Percentiles rank a stretch among this genome's conserved stretches.
phyloP scores from a whole-genome alignment of 768 basidiomycete species.

The Lactarius vividus region DNA sequence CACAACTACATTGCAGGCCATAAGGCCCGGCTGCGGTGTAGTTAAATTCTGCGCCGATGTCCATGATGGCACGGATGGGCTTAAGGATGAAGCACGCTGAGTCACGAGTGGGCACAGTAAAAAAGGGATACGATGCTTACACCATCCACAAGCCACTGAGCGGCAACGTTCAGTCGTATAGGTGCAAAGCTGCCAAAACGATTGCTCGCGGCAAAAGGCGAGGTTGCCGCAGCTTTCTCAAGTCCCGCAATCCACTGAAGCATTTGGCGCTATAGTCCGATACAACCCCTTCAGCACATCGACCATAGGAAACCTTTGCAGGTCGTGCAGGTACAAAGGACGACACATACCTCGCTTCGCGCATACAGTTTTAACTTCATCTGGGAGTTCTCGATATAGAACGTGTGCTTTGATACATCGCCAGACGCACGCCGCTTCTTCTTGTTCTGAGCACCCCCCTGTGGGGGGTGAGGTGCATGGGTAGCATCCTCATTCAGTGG shows the following conservation, averaged over 20 bases:
- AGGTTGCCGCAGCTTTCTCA: slow-evolving; percentile 71
- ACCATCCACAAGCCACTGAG: slow-evolving; percentile 98
- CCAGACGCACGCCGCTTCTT: slow-evolving; percentile 47
- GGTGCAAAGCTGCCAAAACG: slow-evolving; percentile 96
- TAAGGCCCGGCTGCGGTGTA: no score
- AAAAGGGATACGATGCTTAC: slow-evolving; percentile 44
- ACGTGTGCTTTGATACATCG: slow-evolving; percentile 89
- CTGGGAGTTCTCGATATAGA: slow-evolving; percentile 91
- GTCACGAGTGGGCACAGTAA: no score
- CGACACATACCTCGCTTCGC: slow-evolving; percentile 66
- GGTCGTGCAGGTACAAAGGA: background rate
- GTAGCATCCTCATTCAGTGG: slow-evolving; percentile 41
- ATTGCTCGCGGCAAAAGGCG: slow-evolving; percentile 76
- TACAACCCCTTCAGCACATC: background rate
- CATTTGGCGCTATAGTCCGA: slow-evolving; percentile 74
- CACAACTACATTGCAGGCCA: no score
- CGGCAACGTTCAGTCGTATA: slow-evolving; percentile 86
- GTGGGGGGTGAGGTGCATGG: slow-evolving; percentile 32
- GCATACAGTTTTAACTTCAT: slow-evolving; percentile 83
- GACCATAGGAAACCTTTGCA: background rate
- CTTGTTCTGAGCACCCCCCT: slow-evolving; percentile 39
- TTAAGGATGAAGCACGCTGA: no score
- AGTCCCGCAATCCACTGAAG: slow-evolving; percentile 93
- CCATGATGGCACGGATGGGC: no score
- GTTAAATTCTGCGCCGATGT: no score